A percentile compares a stretch with the other conserved stretches of the same genome.
These are phyloP conservation scores for Aleurites moluccanus DNA, from an alignment of 441 rosid genomes.

Conservation along the genomic window DNA sequence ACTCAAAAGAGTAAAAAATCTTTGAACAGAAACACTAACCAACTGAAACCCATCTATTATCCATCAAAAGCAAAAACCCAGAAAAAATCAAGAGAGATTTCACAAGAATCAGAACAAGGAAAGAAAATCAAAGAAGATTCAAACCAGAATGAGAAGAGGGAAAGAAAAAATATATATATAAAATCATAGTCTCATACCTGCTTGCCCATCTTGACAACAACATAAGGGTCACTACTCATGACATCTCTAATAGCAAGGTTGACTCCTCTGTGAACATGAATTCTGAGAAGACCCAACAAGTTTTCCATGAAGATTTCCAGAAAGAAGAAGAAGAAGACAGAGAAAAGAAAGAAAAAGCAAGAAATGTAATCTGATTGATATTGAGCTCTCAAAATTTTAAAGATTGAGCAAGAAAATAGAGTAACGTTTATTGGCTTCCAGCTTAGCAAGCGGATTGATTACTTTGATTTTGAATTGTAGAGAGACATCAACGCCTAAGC, in stretches of 20 bases:
- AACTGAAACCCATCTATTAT: not conserved
- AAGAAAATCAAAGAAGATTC: not conserved
- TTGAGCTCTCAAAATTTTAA: not conserved
- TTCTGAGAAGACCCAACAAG: constrained; percentile 72
- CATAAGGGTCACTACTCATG: constrained; percentile 81
- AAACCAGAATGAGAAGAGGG: not conserved
- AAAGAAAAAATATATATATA: not conserved
- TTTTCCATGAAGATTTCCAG: constrained; percentile 39
- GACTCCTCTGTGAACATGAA: constrained; percentile 67
- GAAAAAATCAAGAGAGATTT: not conserved
- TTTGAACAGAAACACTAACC: not conserved
- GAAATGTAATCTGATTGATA: no score
- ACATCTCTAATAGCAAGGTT: constrained; percentile 88
- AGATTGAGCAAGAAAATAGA: not conserved
- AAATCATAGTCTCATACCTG: constrained; percentile 40
- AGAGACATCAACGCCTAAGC: not conserved
- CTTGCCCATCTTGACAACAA: constrained; percentile 70
- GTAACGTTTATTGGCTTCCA: not conserved
- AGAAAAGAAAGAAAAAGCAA: not conserved
- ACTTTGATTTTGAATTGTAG: not conserved
- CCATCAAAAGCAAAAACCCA: not conserved
- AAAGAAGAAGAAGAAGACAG: not conserved
- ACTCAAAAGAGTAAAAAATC: not conserved
- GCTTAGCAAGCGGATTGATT: not conserved
- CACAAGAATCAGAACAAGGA: not conserved